Percentiles rank a stretch among this genome's conserved stretches.
Conservation (phyloP, 768 basidiomycete species). For the Exsudoporus frostii region DNA sequence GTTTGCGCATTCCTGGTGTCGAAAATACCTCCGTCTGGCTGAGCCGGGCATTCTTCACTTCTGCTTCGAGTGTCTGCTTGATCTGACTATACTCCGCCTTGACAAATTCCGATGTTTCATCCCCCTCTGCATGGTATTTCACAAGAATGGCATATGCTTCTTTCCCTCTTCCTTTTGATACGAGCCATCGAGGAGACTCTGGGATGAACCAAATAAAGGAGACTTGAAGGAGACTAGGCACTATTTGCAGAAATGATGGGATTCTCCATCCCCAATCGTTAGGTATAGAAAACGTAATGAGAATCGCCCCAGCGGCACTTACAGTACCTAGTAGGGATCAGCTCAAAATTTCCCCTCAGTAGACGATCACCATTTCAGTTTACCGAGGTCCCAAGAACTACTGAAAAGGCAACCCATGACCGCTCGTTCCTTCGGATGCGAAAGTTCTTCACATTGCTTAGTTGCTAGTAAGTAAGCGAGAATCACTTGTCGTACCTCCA, state of each 20-base stretch:
- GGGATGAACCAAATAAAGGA: conserved; percentile 55
- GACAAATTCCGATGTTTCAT: conserved; percentile 48
- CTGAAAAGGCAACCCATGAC: conserved; percentile 11
- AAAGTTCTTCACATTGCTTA: conserved; percentile 12
- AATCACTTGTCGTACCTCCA: conserved; percentile 10
- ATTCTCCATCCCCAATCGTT: conserved; percentile 70
- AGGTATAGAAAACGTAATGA: conserved; percentile 59
- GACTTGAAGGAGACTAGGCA: conserved; percentile 53
- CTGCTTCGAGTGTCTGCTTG: conserved; percentile 45
- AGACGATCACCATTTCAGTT: not conserved
- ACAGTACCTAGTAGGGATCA: conserved; percentile 14
- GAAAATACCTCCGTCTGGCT: not conserved
- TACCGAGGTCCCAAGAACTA: conserved; percentile 11
- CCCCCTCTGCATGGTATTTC: conserved; percentile 63
- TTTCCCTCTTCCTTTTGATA: conserved; percentile 50
- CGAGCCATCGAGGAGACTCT: conserved; percentile 65
- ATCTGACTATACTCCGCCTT: conserved; percentile 58
- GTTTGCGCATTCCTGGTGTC: conserved; percentile 15
- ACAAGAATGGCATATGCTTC: conserved; percentile 48
- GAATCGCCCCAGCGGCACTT: conserved; percentile 49
- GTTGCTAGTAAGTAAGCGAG: too few species aligned
- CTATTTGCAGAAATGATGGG: conserved; percentile 54
- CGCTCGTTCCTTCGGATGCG: conserved; percentile 22
- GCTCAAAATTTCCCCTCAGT: too few species aligned
- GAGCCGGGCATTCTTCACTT: conserved; percentile 1